Evolutionary conservation across 225 moss, liverwort and hornwort species (phyloP), one percentile per base, ranked within the genome.

Genomic region (Ulota crispa): DNA sequence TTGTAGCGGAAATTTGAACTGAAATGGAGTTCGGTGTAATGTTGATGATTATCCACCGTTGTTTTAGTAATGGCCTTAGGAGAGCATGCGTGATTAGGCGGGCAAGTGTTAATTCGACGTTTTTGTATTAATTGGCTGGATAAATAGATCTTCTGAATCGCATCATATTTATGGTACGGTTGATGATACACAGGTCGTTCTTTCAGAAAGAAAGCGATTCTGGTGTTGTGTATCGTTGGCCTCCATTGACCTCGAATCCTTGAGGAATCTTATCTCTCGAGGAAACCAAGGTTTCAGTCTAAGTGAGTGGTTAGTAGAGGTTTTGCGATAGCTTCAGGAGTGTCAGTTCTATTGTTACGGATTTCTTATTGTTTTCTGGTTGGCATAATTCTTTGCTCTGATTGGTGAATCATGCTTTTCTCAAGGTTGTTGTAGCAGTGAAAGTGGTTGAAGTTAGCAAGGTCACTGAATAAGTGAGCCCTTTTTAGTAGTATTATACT

Each of bases 181-280:
- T 52, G 23, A 59, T 13, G 43, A 66, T 12, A 10, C 18, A 9
- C 21, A 47, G 39, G 3, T 39, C 37, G 12, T 43, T 23, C 41
- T 68, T 39, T 39, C 34, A 41, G 75, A 75, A 26, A 59, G 61
- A 62, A 77, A 23, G 53, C 53, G 26, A 78, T 69, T 42, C 16
- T 34, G 64, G 39, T 64, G 66, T 7, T 57, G 71, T 13, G 59
- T 37, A 76, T 87, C 34, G 24, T 74, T 76, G 82, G 31, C 78
- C 57, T 57, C 34, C 61, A 42, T 19, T 30, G 26, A 68, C 12
- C 43, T 53, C 26, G 50, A 21, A 31, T 56, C 62, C 42, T 14
- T 16, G 70, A 80, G 45, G 76, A 76, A 55, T 80, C 41, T 54
- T 55, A 18, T 52, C 28, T 21, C 10, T 73, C 28, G 27, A 43